phyloP scores from a whole-genome alignment of 2,329 filamentous ascomycete genomes.

The Teratosphaeria zuluensis region DNA sequence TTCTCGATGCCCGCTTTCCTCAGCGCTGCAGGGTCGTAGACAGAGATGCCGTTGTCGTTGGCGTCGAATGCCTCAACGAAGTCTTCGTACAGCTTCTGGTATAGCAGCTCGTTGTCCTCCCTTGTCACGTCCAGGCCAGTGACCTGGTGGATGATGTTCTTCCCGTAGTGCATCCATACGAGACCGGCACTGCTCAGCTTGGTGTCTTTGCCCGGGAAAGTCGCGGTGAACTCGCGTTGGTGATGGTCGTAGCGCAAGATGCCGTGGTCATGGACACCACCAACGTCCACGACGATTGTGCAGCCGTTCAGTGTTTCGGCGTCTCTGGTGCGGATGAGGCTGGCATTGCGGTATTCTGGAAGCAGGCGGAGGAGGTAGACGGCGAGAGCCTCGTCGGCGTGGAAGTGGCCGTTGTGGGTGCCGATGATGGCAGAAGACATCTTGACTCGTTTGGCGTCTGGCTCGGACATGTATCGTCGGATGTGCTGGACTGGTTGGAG shows the following conservation, averaged over 20 bases:
- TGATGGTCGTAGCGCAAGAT: constrained; percentile 89
- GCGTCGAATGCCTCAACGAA: constrained; percentile 96
- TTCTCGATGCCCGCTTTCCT: constrained; percentile 64
- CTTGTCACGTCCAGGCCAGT: constrained; percentile 51
- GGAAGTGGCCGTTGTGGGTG: constrained; percentile 97
- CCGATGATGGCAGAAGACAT: constrained; percentile 60
- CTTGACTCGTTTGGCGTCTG: constrained; percentile 69
- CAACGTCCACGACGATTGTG: constrained; percentile 96
- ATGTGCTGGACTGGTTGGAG: background rate
- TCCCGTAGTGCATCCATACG: constrained; percentile 92
- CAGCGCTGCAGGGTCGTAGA: constrained; percentile 64
- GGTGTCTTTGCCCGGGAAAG: constrained; percentile 73
- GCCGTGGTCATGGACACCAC: constrained; percentile 75
- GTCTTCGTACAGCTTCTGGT: constrained; percentile 80
- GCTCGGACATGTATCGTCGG: constrained; percentile 10
- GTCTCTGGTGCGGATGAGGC: constrained; percentile 81
- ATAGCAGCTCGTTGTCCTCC: constrained; percentile 63
- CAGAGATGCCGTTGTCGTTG: constrained; percentile 89
- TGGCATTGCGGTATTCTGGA: constrained; percentile 63
- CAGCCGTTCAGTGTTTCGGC: constrained; percentile 66
- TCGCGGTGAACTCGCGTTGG: constrained; percentile 79
- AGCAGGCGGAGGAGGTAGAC: constrained; percentile 91
- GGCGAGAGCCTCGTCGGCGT: constrained; percentile 94
- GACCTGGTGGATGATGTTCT: constrained; percentile 63
- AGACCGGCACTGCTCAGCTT: constrained; percentile 91